Percentiles rank a stretch among this genome's conserved stretches.
These are phyloP conservation scores for Aspergillus terreus DNA, from an alignment of 2,329 filamentous ascomycete species.

Conservation along the genomic window DNA sequence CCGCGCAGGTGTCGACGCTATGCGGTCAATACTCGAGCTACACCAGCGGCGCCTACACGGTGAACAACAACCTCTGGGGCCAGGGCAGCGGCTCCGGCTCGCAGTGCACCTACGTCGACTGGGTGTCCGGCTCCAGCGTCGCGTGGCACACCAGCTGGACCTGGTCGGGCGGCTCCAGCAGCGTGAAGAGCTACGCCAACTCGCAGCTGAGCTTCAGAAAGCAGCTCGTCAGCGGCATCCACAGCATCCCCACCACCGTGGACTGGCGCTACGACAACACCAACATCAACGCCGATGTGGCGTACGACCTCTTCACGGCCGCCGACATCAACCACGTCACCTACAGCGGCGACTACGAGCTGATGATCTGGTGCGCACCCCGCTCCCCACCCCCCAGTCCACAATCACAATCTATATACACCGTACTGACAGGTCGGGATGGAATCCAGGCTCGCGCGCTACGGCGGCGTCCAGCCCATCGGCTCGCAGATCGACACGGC, in stretches of 20 bases:
- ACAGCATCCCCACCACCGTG: conserved; percentile 40
- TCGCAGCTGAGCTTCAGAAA: conserved; percentile 35
- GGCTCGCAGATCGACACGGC: conserved; percentile 49
- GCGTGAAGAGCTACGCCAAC: conserved; percentile 32
- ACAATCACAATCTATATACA: no score
- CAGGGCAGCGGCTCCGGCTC: conserved; percentile 28
- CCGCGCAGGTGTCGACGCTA: background rate
- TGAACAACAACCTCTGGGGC: conserved; percentile 52
- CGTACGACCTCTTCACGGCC: conserved; percentile 57
- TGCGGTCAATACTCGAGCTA: conserved; percentile 22
- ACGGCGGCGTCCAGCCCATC: conserved; percentile 53
- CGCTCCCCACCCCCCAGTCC: background rate
- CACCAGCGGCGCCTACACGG: conserved; percentile 35
- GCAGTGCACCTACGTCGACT: conserved; percentile 39
- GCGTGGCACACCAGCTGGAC: conserved; percentile 42
- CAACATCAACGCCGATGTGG: conserved; percentile 51
- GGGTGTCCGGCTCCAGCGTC: conserved; percentile 23
- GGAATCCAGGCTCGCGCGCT: conserved; percentile 38
- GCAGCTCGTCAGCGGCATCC: conserved; percentile 24
- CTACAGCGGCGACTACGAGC: conserved; percentile 50
- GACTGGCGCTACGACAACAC: conserved; percentile 48
- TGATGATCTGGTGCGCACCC: conserved; percentile 56
- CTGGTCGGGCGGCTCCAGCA: conserved; percentile 32
- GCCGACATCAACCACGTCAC: conserved; percentile 37
- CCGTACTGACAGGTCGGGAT: no score